Conservation (phyloP, 1,284 basidiomycete genomes). For the Microbotryum intermedium region DNA sequence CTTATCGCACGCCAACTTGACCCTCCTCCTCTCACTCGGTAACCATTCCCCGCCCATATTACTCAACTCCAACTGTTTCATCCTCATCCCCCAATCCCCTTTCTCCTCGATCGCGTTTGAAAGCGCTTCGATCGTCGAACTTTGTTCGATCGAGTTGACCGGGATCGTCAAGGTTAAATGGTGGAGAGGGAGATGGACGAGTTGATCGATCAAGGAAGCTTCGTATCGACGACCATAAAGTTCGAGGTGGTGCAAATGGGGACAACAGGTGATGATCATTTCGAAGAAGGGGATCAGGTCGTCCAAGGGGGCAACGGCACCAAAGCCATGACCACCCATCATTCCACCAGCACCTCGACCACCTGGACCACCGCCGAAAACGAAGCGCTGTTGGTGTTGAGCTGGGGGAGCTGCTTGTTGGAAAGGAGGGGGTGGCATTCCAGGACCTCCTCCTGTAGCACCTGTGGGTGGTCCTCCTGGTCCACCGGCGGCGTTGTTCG, state of each 20-base stretch:
- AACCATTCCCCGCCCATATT: slow-evolving; percentile 11
- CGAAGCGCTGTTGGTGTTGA: neutral
- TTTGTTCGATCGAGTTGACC: neutral
- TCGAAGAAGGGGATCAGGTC: slow-evolving; percentile 10
- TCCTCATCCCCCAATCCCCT: slow-evolving; percentile 1
- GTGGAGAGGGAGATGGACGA: neutral
- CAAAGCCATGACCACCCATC: no score
- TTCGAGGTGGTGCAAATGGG: slow-evolving; percentile 9
- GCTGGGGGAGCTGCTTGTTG: neutral
- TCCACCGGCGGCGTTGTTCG: neutral
- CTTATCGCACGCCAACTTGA: slow-evolving; percentile 10
- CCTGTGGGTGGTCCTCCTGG: neutral
- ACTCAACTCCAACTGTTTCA: slow-evolving; percentile 12
- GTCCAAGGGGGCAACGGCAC: no score
- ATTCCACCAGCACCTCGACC: neutral
- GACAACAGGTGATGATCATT: neutral
- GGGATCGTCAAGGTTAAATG: slow-evolving; percentile 9
- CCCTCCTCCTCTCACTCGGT: slow-evolving; percentile 6
- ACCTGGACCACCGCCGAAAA: neutral
- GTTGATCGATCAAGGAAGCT: neutral
- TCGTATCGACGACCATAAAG: slow-evolving; percentile 7
- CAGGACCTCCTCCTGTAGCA: neutral
- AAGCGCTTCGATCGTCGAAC: neutral
- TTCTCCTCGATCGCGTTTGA: neutral
- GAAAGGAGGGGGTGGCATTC: neutral